These are phyloP conservation scores for Artemisia tridentata DNA, from an alignment of 129 eudicot species.

Conservation along the genomic window DNA sequence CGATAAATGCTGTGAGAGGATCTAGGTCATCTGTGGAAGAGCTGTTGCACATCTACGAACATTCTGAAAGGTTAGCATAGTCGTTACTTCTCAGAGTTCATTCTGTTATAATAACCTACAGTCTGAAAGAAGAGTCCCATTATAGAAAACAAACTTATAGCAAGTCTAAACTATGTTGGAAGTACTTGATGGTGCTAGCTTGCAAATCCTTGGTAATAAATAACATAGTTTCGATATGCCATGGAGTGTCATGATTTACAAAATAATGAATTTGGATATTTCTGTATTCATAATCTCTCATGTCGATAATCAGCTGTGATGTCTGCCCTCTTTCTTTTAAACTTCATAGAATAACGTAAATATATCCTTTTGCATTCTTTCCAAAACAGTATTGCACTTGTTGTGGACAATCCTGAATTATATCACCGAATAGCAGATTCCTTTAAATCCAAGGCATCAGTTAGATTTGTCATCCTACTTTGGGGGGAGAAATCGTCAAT, in stretches of 20 bases:
- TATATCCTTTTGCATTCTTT: background rate
- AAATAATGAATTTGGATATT: background rate
- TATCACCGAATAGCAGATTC: slow-evolving; percentile 55
- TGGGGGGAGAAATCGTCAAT: slow-evolving; percentile 88
- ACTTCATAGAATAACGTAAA: background rate
- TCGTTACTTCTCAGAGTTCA: background rate
- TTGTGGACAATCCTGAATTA: slow-evolving; percentile 83
- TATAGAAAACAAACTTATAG: background rate
- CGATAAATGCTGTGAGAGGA: slow-evolving; percentile 93
- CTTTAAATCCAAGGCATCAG: slow-evolving; percentile 51
- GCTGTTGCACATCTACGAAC: slow-evolving; percentile 81
- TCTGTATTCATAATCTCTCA: background rate
- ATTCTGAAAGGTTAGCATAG: slow-evolving; percentile 81
- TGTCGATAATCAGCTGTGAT: background rate
- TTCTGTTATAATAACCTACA: background rate
- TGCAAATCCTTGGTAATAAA: background rate
- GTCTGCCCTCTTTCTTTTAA: background rate
- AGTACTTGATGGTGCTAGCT: background rate
- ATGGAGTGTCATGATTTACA: background rate
- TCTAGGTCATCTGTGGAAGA: slow-evolving; percentile 91
- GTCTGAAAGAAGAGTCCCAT: background rate
- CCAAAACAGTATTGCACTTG: slow-evolving; percentile 76
- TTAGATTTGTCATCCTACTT: slow-evolving; percentile 64
- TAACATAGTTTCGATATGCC: background rate
- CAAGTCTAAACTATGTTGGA: background rate